phyloP scores from a whole-genome alignment of 768 basidiomycete genomes.

The Macrocybe gigantea region DNA sequence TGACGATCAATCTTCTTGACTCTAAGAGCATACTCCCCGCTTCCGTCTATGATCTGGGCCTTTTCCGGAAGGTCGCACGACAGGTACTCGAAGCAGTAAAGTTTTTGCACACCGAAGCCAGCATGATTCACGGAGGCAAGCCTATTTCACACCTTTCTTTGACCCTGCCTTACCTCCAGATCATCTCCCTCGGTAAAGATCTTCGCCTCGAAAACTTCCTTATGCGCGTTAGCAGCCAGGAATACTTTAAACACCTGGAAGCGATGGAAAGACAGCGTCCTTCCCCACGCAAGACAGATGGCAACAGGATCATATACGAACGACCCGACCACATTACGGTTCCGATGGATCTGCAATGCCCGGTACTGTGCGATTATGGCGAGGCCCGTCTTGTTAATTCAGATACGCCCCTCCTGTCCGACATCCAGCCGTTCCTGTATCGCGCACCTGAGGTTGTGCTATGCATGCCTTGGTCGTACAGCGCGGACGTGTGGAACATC shows the following conservation, averaged over 20 bases:
- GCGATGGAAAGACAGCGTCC: constrained; percentile 8
- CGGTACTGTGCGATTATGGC: constrained; percentile 18
- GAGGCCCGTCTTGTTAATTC: constrained; percentile 8
- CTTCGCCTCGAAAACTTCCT: constrained; percentile 11
- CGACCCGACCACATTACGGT: constrained; percentile 2
- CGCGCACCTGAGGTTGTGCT: constrained; percentile 25
- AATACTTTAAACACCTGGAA: constrained; percentile 8
- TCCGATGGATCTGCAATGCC: background rate
- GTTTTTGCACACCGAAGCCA: constrained; percentile 7
- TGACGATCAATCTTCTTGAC: background rate
- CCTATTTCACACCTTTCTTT: background rate
- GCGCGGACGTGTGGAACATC: constrained; percentile 25
- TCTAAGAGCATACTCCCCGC: background rate
- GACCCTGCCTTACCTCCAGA: too few species aligned
- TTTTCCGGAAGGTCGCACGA: background rate
- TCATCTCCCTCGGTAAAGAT: constrained; percentile 1
- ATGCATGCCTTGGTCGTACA: constrained; percentile 15
- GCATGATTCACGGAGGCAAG: constrained; percentile 14
- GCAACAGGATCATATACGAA: constrained; percentile 8
- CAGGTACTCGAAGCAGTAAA: constrained; percentile 10
- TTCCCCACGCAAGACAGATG: constrained; percentile 8
- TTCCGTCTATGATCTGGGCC: background rate
- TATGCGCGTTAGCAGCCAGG: constrained; percentile 1
- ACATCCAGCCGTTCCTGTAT: constrained; percentile 18
- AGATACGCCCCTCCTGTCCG: background rate